phyloP scores from a whole-genome alignment of 2,329 filamentous ascomycete genomes.

The Leptoxyphium fumago region DNA sequence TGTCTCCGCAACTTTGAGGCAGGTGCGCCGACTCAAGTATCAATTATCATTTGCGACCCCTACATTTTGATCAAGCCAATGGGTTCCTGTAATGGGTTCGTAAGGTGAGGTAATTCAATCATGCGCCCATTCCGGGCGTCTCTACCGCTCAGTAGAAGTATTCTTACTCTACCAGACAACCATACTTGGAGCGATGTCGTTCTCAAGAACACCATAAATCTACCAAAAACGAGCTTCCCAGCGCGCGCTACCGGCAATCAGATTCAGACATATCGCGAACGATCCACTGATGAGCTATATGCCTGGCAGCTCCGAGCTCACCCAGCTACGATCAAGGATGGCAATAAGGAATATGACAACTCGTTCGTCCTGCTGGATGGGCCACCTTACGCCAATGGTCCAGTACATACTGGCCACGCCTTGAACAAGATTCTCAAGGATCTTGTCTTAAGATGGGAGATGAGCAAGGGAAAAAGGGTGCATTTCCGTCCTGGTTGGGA shows the following conservation, averaged over 20 bases:
- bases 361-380: constrained; percentile 85
- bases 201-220: constrained; percentile 25
- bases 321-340: constrained; percentile 23
- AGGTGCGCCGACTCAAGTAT: too few species aligned
- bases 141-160: background rate
- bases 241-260: constrained; percentile 27
- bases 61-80: too few species aligned
- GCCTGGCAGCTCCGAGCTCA: constrained; percentile 55
- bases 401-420: constrained; percentile 82
- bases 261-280: constrained; percentile 47
- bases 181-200: background rate
- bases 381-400: constrained; percentile 89
- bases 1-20: too few species aligned
- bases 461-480: constrained; percentile 62
- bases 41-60: too few species aligned
- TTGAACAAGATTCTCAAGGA: constrained; percentile 97
- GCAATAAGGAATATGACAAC: constrained; percentile 27
- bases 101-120: background rate
- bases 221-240: constrained; percentile 35
- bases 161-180: background rate
- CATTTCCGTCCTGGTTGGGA: constrained; percentile 91
- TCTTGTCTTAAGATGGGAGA: constrained; percentile 68
- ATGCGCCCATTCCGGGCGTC: background rate
- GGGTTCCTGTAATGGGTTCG: too few species aligned
- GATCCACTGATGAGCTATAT: constrained; percentile 80